Conservation (phyloP, 257 asterid species). For the Solanum clarkiae region DNA sequence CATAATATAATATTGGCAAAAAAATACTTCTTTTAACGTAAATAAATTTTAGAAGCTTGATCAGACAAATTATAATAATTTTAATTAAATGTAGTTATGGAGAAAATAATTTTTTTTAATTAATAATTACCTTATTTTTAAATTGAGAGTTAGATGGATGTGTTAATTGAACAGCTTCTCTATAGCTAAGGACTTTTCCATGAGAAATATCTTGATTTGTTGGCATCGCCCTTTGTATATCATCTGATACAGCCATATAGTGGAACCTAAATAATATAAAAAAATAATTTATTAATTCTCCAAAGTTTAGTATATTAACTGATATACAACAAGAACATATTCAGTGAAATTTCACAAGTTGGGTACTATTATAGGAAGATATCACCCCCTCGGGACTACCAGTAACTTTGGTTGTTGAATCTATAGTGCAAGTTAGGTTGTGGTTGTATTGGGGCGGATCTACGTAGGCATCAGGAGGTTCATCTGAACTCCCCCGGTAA, state of each 20-base stretch:
- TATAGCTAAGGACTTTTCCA: constrained; percentile 26
- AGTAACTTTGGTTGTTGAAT: too few species aligned
- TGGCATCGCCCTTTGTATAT: constrained; percentile 45
- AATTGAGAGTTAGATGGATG: constrained; percentile 17
- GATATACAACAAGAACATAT: too few species aligned
- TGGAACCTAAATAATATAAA: constrained; percentile 20
- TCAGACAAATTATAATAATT: background rate
- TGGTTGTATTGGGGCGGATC: too few species aligned
- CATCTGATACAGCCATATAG: constrained; percentile 53
- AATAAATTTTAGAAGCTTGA: background rate
- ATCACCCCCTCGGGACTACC: too few species aligned
- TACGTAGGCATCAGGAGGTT: too few species aligned
- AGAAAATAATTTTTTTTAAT: background rate
- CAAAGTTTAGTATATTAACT: background rate
- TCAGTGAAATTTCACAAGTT: too few species aligned
- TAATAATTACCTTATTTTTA: constrained; percentile 12
- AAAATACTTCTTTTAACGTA: too few species aligned
- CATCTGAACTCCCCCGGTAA: too few species aligned
- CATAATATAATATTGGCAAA: too few species aligned
- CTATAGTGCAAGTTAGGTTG: too few species aligned
- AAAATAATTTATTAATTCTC: background rate
- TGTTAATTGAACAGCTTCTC: constrained; percentile 41
- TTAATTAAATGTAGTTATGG: background rate
- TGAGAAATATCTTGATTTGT: constrained; percentile 14
- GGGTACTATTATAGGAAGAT: too few species aligned